These are phyloP conservation scores for Kockovaella imperatae DNA, from an alignment of 768 basidiomycete species.

Conservation along the genomic window DNA sequence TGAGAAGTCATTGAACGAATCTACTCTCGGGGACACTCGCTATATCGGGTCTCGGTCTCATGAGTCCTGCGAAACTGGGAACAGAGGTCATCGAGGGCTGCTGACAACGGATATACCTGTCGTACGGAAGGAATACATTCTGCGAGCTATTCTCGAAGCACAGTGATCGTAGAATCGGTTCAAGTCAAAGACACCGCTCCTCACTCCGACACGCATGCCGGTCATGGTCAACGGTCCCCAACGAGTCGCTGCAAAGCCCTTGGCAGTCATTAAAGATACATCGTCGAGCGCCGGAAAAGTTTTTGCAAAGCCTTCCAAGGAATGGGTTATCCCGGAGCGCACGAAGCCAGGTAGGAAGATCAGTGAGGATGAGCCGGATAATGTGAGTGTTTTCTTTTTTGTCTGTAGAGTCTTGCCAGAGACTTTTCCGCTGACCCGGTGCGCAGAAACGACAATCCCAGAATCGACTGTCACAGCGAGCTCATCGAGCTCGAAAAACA, in stretches of 20 bases:
- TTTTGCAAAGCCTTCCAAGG: conserved; percentile 41
- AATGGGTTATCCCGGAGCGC: conserved; percentile 44
- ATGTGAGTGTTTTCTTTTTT: conserved; percentile 20
- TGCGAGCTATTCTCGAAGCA: too few relatives aligned
- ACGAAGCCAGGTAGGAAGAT: conserved; percentile 43
- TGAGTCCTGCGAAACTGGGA: too few relatives aligned
- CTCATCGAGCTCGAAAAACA: conserved; percentile 30
- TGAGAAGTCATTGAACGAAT: not conserved
- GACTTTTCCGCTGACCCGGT: not conserved
- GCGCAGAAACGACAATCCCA: conserved; percentile 35
- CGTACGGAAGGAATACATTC: too few relatives aligned
- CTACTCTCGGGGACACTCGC: too few relatives aligned
- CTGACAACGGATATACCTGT: too few relatives aligned
- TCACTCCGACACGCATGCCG: too few relatives aligned
- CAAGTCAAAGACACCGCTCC: too few relatives aligned
- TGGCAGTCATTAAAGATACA: conserved; percentile 29
- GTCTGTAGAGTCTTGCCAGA: not conserved
- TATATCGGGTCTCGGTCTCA: too few relatives aligned
- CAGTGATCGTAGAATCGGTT: too few relatives aligned
- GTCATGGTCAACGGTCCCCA: too few relatives aligned
- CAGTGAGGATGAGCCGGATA: conserved; percentile 31
- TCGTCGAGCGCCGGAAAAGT: conserved; percentile 40
- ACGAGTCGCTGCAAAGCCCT: not conserved
- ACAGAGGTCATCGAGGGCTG: too few relatives aligned
- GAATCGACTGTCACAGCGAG: conserved; percentile 37